Base-by-base conservation (phyloP, 2,329 filamentous ascomycete species). In the Diaporthe capsici region DNA sequence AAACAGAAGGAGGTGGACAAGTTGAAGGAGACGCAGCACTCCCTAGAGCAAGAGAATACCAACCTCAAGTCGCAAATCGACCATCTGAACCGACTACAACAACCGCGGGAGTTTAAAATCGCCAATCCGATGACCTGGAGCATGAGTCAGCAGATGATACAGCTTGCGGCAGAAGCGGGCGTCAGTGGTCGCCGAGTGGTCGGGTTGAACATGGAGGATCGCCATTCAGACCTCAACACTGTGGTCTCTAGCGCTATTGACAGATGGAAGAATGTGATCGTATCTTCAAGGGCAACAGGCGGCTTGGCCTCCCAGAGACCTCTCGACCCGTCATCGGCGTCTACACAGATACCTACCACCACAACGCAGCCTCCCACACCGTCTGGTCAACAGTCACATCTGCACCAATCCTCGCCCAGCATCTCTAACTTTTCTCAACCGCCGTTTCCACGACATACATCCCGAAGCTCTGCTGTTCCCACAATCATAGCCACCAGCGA, bases 191-290 rank as follows among this genome's bases (percentile, higher is more conserved):
- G 82, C 12, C 82, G 81, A 39, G 80, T 80, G 4, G 80, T 90
- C 2, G 90, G 89, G 0, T 83, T 89, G 60, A 85, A 84, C 55
- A 71, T 89, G 2, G 85, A 89, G 47, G 90, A 92, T 79, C 85
- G 86, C 1, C 86, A 90, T 71, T 77, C 87, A 7, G 90, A 92
- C 76, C 81, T 92, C 1, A 85, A 85, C 76, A 86, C 87, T 0
- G 80, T 90, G 51, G 87, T 92, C 8, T 83, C 88, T 9, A 84
- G 85, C n/a, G 88, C 88, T 2, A 91, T 93, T 75, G 88, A 90
- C 58, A 86, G 90, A 42, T 93, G 91, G 91, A 93, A 91, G 82
- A 85, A 84, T 6, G 90, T 92, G 22, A 88, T 93, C 17, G 84
- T 86, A n/a, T 87, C 89, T 8, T 84, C 87, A 3, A 86, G 90